A percentile compares a stretch with the other conserved stretches of the same genome.
These are phyloP conservation scores for Trichothecium roseum DNA, from an alignment of 2,329 filamentous ascomycete genomes.

Conservation along the genomic window DNA sequence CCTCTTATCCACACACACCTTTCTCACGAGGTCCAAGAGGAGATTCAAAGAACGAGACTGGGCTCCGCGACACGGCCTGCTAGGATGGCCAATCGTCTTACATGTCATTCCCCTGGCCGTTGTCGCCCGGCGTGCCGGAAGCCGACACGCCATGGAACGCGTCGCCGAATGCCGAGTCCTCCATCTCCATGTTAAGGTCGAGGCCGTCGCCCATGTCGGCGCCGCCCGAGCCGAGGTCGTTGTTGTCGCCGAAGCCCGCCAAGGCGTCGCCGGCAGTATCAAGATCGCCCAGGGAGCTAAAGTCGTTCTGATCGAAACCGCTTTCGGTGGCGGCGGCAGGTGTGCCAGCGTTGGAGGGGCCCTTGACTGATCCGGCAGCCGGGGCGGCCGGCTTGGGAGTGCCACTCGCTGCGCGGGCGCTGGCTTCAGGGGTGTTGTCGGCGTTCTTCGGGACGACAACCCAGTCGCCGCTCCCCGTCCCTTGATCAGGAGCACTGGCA, in stretches of 20 bases:
- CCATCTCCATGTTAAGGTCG: conserved; percentile 57
- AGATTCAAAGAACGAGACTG: too few species aligned
- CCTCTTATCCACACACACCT: too few species aligned
- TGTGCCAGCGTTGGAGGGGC: conserved; percentile 31
- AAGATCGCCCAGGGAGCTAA: conserved; percentile 52
- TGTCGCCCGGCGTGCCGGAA: conserved; percentile 23
- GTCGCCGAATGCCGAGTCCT: conserved; percentile 75
- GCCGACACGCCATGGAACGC: conserved; percentile 57
- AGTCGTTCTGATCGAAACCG: conserved; percentile 47
- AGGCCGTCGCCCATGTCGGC: conserved; percentile 43
- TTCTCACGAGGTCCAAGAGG: too few species aligned
- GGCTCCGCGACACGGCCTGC: too few species aligned
- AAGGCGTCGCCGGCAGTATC: conserved; percentile 65
- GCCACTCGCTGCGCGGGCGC: conserved; percentile 6
- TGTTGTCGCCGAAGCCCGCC: conserved; percentile 49
- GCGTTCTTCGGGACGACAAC: conserved; percentile 61
- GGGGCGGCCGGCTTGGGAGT: conserved; percentile 1
- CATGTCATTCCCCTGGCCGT: background rate
- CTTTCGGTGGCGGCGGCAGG: conserved; percentile 27
- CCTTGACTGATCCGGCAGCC: conserved; percentile 17
- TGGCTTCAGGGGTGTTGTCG: conserved; percentile 29
- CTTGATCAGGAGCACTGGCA: conserved; percentile 36
- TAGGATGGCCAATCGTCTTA: too few species aligned
- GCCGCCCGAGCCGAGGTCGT: conserved; percentile 33
- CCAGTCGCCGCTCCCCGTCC: conserved; percentile 55